Conservation (phyloP, 78 protist species). For the Dictyostelium firmibasis region DNA sequence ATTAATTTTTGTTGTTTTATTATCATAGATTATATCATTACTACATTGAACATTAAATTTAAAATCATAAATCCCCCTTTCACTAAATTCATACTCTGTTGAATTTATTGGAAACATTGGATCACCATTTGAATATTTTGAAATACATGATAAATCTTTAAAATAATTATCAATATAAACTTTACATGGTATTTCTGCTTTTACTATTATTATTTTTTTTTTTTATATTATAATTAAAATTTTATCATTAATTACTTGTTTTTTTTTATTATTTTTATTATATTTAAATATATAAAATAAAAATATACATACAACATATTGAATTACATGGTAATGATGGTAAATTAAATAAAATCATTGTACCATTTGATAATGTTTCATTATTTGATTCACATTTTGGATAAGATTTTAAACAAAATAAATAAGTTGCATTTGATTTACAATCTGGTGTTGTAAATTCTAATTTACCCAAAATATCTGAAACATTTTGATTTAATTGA, state of each 20-base stretch:
- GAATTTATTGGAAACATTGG: neutral
- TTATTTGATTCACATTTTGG: neutral
- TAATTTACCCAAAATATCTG: neutral
- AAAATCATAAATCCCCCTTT: neutral
- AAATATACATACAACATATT: neutral
- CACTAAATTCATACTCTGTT: neutral
- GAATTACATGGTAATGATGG: slow-evolving; percentile 32
- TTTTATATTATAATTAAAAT: too few species aligned
- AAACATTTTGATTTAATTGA: neutral
- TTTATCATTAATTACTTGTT: too few species aligned
- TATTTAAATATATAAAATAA: too few species aligned
- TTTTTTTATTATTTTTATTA: too few species aligned
- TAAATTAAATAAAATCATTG: neutral
- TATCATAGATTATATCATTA: neutral
- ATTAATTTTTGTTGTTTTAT: neutral
- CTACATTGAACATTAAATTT: neutral
- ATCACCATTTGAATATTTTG: neutral
- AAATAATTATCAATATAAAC: neutral
- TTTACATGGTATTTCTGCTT: neutral
- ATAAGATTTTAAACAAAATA: neutral
- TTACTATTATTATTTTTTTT: too few species aligned
- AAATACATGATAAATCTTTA: neutral
- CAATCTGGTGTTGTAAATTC: neutral
- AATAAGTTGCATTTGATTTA: neutral
- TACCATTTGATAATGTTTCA: neutral